Base-by-base conservation (phyloP, 169 alveolate species). In the Plasmodium cynomolgi region DNA sequence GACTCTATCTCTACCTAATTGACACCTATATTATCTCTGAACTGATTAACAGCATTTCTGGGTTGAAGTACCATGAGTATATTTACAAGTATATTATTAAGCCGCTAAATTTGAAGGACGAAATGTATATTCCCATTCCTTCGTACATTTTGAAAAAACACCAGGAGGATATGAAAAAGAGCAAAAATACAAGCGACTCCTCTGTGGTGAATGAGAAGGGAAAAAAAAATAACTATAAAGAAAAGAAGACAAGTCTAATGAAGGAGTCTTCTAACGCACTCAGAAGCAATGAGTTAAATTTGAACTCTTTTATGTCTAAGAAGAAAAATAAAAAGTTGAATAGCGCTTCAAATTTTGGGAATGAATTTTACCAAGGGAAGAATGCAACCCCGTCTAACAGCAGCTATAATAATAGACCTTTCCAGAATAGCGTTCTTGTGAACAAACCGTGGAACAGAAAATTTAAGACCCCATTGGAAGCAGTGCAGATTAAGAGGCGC, bases 121-220 rank as follows among this genome's bases (percentile, higher is more conserved):
- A 90, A 62, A 90, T 90, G 91, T 90, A 80, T 47, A 71, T 90
- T 5, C 94, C 94, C 11, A 31, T 90, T 20, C 94, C 94, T 7
- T 80, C 94, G 9, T 26, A 79, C 33, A 62, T 90, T 15, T 81
- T 90, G 37, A 90, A 81, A 13, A 90, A 62, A 17, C 31, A 44
- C 3, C 39, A 86, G 23, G 44, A 86, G 13, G 85, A 86, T 31
- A 20, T 39, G 23, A 71, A 54, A 77, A 75, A 86, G 41, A 84
- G 41, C 31, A 84, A 84, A 26, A 29, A 37, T 44, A 11, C 39
- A 0, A 62, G 44, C 79, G 80, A 41, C 80, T 39, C 54, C 1
- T 54, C 50, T 3, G n/a, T 34, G 17, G 11, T 26, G 6, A 85
- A 29, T 54, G 83, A 80, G 20, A 62, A 44, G 31, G 83, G 77